Evolutionary conservation across 805 yeast genomes (phyloP), one percentile per base, ranked within the genome.

Genomic region (Vanderwaltozyma polyspora): DNA sequence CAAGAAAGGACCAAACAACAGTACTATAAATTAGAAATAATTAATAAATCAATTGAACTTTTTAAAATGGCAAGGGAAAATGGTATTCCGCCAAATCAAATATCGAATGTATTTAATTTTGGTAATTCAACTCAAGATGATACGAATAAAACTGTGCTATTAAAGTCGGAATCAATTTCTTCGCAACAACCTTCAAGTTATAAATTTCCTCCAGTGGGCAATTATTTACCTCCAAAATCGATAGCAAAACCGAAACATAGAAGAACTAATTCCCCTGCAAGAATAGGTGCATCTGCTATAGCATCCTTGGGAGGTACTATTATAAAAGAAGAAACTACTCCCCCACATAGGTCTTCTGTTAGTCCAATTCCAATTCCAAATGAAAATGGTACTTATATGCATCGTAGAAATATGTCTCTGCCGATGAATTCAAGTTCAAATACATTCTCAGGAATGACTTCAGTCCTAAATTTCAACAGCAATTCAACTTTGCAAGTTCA

Each of bases 1-100:
- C 91, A 81, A 50, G 95, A 87, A 53, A 66, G 69, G 29, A 79
- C 95, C 2, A 79, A 79, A 42, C 95, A 86, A 54, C 91, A 81
- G 44, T 78, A 66, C 45, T 79, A 80, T 52, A 70, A 68, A 35
- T 62, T 78, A 14, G 94, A 86, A 49, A 60, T 68, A 26, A 63
- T 79, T 18, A 68, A 70, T 29, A 68, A 71, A 36, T 70, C 80
- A 18, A 59, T 79, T 25, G 77, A 78, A 35, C 63, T 86, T 15
- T 48, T 86, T 33, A 72, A 72, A 39, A 60, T 65, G 12, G 89
- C 94, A 0, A 48, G 70, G 6, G 61, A 60, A 18, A 69, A 77
- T 12, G 76, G 77, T 14, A 62, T 87, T 2, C 93, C 95, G 0
- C 63, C 76, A 1, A 56, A 68, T 32, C 52, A 77, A 40, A 74